Conservation (phyloP, 2,329 filamentous ascomycete species). For the Penicillium psychrosexuale region DNA sequence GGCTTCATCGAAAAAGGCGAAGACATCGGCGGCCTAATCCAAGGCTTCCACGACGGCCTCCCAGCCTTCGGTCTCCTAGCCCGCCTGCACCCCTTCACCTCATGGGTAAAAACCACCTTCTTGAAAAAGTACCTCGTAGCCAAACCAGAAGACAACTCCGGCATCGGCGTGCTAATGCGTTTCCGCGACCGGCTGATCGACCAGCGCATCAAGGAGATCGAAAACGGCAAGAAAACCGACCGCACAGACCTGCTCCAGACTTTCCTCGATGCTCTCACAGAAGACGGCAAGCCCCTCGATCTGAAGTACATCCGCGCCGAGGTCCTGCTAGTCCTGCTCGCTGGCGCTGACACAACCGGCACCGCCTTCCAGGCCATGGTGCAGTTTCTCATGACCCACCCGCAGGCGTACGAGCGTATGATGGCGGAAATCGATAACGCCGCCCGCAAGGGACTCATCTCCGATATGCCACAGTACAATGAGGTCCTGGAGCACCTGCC, state of each 20-base stretch:
- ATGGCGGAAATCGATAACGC: constrained; percentile 48
- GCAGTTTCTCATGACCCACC: constrained; percentile 41
- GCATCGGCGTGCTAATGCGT: constrained; percentile 56
- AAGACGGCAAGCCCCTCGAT: constrained; percentile 47
- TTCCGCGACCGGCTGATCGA: constrained; percentile 55
- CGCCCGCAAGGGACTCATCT: constrained; percentile 29
- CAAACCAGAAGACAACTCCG: constrained; percentile 52
- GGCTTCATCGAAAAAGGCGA: constrained; percentile 54
- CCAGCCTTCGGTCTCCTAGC: constrained; percentile 52
- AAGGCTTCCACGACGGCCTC: constrained; percentile 54
- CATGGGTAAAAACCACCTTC: constrained; percentile 54
- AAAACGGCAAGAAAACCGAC: constrained; percentile 44
- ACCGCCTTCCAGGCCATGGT: constrained; percentile 52
- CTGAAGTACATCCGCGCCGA: constrained; percentile 55
- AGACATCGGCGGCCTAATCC: constrained; percentile 54
- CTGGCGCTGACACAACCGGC: constrained; percentile 53
- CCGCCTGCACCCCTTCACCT: constrained; percentile 54
- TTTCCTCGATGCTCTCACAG: constrained; percentile 44
- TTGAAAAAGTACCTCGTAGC: constrained; percentile 54
- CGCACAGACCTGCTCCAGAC: constrained; percentile 56
- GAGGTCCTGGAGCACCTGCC: constrained; percentile 45
- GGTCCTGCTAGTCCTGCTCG: constrained; percentile 51
- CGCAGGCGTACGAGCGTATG: constrained; percentile 45
- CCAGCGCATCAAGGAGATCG: constrained; percentile 49
- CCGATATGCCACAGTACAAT: constrained; percentile 41